Base-by-base conservation (phyloP, 108 stramenopile species). In the Skeletonema marinoi region DNA sequence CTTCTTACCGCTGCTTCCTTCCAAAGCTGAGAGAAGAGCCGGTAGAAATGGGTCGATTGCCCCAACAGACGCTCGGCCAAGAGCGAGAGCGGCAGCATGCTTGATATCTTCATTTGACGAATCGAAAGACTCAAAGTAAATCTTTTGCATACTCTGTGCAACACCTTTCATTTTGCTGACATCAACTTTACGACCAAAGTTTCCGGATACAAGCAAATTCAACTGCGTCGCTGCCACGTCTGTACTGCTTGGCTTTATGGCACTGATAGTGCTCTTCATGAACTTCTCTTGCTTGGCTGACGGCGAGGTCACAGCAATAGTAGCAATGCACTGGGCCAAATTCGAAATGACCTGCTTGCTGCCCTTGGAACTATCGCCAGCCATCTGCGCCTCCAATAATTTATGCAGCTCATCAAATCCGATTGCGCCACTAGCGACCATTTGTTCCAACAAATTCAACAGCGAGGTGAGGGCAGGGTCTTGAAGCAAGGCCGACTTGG, bases 11-110 rank as follows among this genome's bases (percentile, higher is more conserved):
- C 78, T 89, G 66, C 85, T 83, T 42, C 75, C 67, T 65, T 96
- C 87, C 50, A 98, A 74, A 8, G 93, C 88, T 14, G 85, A 66
- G 21, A 98, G 89, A 74, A 99, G 91, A 7, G 80, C 83, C 31
- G 97, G 96, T 50, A 98, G 80, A 73, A 97, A 96, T 65, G 74
- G 75, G 66, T 75, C 64, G 61, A 88, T 87, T 66, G 95, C 85
- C 11, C 98, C 96, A 14, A 96, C 94, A 25, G 96, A 79, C 29
- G 96, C 88, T 58, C 90, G 89, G 6, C 99, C 99, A 14, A 99
- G 65, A 13, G 98, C 95, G 76, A 90, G 93, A 8, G 97, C 96
- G 2, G 99, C 96, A 17, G 98, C 98, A 66, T 96, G 81, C 82
- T 98, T 98, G 67, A 88, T 75, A 50, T 99, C 98, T 65, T 99